phyloP scores from a whole-genome alignment of 345 rosid genomes.

The Salix purpurea region DNA sequence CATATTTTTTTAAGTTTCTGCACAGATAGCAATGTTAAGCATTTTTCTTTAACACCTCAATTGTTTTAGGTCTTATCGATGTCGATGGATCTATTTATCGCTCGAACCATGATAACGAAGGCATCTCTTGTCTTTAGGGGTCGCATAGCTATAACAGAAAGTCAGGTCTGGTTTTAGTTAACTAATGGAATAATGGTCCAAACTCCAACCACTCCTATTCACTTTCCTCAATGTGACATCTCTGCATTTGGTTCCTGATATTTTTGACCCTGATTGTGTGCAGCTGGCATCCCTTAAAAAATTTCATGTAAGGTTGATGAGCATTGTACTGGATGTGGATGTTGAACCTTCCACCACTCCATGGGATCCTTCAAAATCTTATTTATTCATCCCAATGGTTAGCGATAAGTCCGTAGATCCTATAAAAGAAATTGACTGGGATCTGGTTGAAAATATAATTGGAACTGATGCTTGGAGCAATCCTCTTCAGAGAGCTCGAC shows the following conservation, averaged over 20 bases:
- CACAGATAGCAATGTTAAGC: background rate
- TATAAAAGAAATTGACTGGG: slow-evolving; percentile 77
- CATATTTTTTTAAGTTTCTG: background rate
- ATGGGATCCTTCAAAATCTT: slow-evolving; percentile 98
- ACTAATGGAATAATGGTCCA: slow-evolving; percentile 2
- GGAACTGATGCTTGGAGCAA: slow-evolving; percentile 73
- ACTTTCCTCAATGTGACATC: background rate
- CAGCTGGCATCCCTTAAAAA: slow-evolving; percentile 90
- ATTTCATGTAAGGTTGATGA: slow-evolving; percentile 96
- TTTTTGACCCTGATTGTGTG: slow-evolving; percentile 18
- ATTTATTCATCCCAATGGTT: slow-evolving; percentile 90
- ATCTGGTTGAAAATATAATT: slow-evolving; percentile 56
- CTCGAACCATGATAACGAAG: slow-evolving; percentile 94
- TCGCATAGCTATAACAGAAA: slow-evolving; percentile 56
- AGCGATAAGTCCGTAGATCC: slow-evolving; percentile 67
- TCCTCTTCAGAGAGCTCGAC: slow-evolving; percentile 97
- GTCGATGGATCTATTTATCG: slow-evolving; percentile 99
- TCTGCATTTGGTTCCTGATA: background rate
- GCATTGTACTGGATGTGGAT: slow-evolving; percentile 97
- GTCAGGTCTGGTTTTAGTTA: slow-evolving; percentile 53
- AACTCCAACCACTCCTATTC: background rate
- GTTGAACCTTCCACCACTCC: slow-evolving; percentile 99
- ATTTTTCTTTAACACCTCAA: slow-evolving; percentile 6
- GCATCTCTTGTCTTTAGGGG: slow-evolving; percentile 94
- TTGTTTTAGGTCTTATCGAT: slow-evolving; percentile 91